Base-by-base conservation (phyloP, 805 yeast genomes). In the Candida hungchunana region DNA sequence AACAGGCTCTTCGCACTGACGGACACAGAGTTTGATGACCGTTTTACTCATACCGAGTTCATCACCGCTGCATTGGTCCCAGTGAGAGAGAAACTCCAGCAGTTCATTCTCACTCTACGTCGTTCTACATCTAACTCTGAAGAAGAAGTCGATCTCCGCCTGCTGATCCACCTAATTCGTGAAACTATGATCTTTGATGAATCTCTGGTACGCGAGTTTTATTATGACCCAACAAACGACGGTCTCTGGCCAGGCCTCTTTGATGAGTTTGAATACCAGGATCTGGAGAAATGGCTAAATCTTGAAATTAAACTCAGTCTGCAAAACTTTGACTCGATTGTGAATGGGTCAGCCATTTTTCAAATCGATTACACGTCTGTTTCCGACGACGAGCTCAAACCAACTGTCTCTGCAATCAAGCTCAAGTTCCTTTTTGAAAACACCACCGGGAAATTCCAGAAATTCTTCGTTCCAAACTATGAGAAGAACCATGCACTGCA, bases 271-370 rank as follows among this genome's bases (percentile, higher is more conserved):
- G 31, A 34, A 11, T 49, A 44, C 26, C 20, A 32, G 1, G 56
- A 56, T n/a, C 61, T 67, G 32, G 67, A 65, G 25, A 55, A 57
- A 13, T 71, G 81, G 79, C 55, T 77, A 2, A 55, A 56, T 7
- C 63, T 71, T 44, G 82, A 77, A 47, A 51, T 61, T 6, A 61
- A 63, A 18, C 52, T 69, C 21, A 72, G 78, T 5, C 50, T 53
- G 11, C 62, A 60, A 26, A 67, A 77, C 43, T 72, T 67, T 34
- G 56, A 59, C 4, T 69, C 66, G 25, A 67, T 77, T 7, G 51
- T 71, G 4, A 54, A 58, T 2, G 47, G 64, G 0, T 37, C 51
- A 2, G 65, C 71, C 40, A 69, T 74, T 4, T 65, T 69, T 38
- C 64, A 61, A 9, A 65, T 77, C 16, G 73, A 77, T 36, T 56